Evolutionary conservation across 2,329 filamentous ascomycete genomes (phyloP).

Genomic region (Trichoderma asperellum): DNA sequence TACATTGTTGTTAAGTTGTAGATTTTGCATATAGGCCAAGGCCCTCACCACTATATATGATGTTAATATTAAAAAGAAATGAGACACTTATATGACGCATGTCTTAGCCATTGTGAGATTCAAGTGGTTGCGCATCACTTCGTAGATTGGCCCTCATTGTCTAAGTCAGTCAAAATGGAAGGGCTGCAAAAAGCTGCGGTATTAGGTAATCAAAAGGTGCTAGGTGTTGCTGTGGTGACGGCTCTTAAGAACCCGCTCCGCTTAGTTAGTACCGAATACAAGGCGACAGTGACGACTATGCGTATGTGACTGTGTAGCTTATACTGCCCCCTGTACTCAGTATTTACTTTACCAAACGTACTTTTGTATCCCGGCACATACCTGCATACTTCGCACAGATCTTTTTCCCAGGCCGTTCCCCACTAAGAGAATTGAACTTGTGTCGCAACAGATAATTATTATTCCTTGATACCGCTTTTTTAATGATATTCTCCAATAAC

Average conservation of each 20-base stretch:
- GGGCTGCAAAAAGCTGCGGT: neutral
- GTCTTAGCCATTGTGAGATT: constrained; percentile 4
- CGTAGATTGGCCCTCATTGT: neutral
- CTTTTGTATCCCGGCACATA: constrained; percentile 5
- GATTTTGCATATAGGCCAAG: constrained; percentile 3
- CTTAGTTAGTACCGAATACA: neutral
- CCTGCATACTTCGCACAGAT: constrained; percentile 19
- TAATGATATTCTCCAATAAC: neutral
- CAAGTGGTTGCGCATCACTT: neutral
- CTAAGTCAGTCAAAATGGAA: neutral
- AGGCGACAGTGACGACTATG: neutral
- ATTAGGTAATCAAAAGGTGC: neutral
- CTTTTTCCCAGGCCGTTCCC: constrained; percentile 11
- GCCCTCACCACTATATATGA: neutral
- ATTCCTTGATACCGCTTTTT: neutral
- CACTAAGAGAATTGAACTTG: constrained; percentile 1
- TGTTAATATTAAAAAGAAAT: neutral
- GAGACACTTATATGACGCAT: neutral
- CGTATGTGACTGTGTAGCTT: neutral
- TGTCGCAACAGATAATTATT: neutral
- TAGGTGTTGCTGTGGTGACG: constrained; percentile 24
- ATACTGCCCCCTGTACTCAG: neutral
- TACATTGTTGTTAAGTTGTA: neutral
- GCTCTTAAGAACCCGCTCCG: neutral
- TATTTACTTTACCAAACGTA: constrained; percentile 12